Conservation (phyloP, 1,284 basidiomycete genomes). For the Abortiporus biennis region DNA sequence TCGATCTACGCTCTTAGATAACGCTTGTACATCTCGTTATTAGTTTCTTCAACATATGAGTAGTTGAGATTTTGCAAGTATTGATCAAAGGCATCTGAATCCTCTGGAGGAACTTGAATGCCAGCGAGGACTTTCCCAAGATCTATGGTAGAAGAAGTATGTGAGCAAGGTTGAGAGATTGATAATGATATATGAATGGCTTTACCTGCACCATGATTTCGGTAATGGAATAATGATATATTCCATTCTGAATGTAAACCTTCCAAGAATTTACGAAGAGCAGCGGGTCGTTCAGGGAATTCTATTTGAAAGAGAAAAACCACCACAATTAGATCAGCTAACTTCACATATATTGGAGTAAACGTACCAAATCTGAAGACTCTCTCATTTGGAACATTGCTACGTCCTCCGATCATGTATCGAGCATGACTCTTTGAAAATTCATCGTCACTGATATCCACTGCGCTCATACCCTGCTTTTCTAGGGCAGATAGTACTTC, state of each 20-base stretch:
- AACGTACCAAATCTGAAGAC: slow-evolving; percentile 88
- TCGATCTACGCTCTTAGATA: slow-evolving; percentile 48
- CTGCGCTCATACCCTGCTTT: slow-evolving; percentile 70
- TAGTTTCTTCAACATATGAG: slow-evolving; percentile 88
- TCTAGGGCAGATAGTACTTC: slow-evolving; percentile 60
- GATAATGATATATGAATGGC: slow-evolving; percentile 12
- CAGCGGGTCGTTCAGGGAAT: slow-evolving; percentile 94
- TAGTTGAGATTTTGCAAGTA: slow-evolving; percentile 83
- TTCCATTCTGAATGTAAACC: slow-evolving; percentile 88
- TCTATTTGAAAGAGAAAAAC: slow-evolving; percentile 41
- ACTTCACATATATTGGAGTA: slow-evolving; percentile 2
- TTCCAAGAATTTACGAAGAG: slow-evolving; percentile 84
- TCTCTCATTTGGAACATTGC: slow-evolving; percentile 77
- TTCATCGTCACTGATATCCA: slow-evolving; percentile 93
- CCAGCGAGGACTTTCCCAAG: slow-evolving; percentile 90
- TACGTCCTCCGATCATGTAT: slow-evolving; percentile 90
- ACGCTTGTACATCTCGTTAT: slow-evolving; percentile 81
- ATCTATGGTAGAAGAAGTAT: slow-evolving; percentile 44
- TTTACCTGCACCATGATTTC: slow-evolving; percentile 92
- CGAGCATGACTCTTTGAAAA: slow-evolving; percentile 92
- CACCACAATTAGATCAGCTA: background rate
- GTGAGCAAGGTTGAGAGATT: slow-evolving; percentile 6
- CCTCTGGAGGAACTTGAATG: slow-evolving; percentile 80
- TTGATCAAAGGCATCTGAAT: slow-evolving; percentile 59
- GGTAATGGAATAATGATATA: slow-evolving; percentile 95